These are phyloP conservation scores for Heliamphora pulchella DNA, from an alignment of 179 eudicot species.

Conservation along the genomic window DNA sequence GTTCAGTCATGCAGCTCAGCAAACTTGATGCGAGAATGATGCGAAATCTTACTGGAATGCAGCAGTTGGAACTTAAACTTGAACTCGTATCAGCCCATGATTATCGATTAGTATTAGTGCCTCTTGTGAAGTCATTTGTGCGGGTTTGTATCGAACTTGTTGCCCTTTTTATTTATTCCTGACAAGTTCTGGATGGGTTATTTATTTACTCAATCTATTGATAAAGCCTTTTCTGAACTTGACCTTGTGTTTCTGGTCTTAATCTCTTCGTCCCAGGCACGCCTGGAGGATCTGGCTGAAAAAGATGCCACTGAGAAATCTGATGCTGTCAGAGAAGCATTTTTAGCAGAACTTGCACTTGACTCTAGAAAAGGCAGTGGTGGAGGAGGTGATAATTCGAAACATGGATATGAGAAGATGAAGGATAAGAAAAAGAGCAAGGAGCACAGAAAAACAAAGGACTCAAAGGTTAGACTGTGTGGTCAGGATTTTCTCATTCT, in stretches of 20 bases:
- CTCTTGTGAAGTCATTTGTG: constrained; percentile 69
- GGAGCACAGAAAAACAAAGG: constrained; percentile 63
- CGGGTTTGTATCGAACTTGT: constrained; percentile 51
- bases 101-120: constrained; percentile 55
- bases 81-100: constrained; percentile 55
- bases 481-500: constrained; percentile 3
- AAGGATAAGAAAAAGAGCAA: constrained; percentile 77
- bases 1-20: constrained; percentile 58
- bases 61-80: constrained; percentile 68
- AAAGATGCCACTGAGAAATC: constrained; percentile 96
- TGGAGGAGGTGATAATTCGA: constrained; percentile 43
- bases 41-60: constrained; percentile 58
- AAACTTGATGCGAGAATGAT: constrained; percentile 76
- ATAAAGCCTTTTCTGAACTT: background rate
- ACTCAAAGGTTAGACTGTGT: constrained; percentile 49
- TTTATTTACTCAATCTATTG: background rate
- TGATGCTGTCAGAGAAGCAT: constrained; percentile 96
- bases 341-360: constrained; percentile 91
- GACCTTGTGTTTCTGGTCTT: constrained; percentile 6
- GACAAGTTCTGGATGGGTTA: background rate
- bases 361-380: constrained; percentile 61
- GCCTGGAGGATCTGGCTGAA: constrained; percentile 77
- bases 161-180: background rate
- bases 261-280: constrained; percentile 45
- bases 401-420: constrained; percentile 49